Evolutionary conservation across 441 rosid species (phyloP), one percentile per base, ranked within the genome.

Genomic region (Biscutella auriculata): DNA sequence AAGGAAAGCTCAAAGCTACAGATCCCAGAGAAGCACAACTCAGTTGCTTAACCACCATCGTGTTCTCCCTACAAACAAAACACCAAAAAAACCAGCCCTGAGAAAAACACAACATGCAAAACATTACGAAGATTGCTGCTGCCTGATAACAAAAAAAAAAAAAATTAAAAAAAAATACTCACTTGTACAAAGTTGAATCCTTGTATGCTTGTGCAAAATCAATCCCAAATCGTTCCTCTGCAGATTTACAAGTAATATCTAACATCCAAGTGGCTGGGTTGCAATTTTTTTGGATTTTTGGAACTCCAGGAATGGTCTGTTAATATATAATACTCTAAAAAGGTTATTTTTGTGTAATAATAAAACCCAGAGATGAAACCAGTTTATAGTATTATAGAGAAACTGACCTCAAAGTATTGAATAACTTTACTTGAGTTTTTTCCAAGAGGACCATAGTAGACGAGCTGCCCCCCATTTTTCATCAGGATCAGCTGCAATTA

Each of bases 201-300:
- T 57, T 68, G 72, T 76, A 79, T 9, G 65, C 42, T 16, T 73
- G 70, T 37, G 74, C 65, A 57, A 76, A 76, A 58, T 79, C 76
- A 2, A 76, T 27, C 13, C 67, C 77, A 32, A 74, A 60, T 19
- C 48, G 49, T 1, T 14, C 47, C 30, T 79, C 81, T 42, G 67
- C 12, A 12, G 68, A 66, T 37, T 65, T 44, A 39, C 64, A 36
- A 12, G 77, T 72, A 37, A 79, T 49, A 13, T 79, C 81, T 48
- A 76, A 40, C 74, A 79, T 74, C 83, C 81, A 79, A 4, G 81
- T 74, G 16, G 81, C 79, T 1, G 77, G 81, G 57, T 76, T 79
- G 48, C 60, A 64, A 8, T 70, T 70, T 2, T 71, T 73, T 69
- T 63, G 62, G 45, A 79, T 69, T 29, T 67, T 72, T 7, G 63